Conservation (phyloP, 768 basidiomycete species). For the Russula compacta region DNA sequence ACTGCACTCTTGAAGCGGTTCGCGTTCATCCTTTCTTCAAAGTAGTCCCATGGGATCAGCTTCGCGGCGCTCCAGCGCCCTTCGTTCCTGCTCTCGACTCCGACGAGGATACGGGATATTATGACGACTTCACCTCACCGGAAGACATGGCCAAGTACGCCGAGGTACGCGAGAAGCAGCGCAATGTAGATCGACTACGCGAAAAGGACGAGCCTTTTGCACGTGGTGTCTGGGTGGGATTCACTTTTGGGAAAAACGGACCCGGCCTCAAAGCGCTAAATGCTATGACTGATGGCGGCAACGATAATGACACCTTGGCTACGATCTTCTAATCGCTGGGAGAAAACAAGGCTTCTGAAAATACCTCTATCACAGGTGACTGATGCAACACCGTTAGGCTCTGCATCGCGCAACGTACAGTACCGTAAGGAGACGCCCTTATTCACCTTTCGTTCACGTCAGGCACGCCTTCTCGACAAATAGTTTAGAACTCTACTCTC, state of each 20-base stretch:
- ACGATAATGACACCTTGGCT: slow-evolving; percentile 27
- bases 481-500: not conserved
- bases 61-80: slow-evolving; percentile 71
- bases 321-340: slow-evolving; percentile 27
- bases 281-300: slow-evolving; percentile 20
- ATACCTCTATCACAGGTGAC: not conserved
- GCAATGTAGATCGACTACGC: slow-evolving; percentile 82
- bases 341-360: not conserved
- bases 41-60: slow-evolving; percentile 62
- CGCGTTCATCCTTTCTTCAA: slow-evolving; percentile 78
- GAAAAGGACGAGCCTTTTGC: slow-evolving; percentile 72
- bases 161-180: slow-evolving; percentile 95
- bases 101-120: slow-evolving; percentile 92
- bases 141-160: slow-evolving; percentile 99
- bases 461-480: not conserved
- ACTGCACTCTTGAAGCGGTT: slow-evolving; percentile 64
- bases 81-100: slow-evolving; percentile 93
- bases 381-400: not conserved
- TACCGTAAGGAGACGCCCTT: no score
- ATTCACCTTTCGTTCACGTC: not conserved
- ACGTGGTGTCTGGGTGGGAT: slow-evolving; percentile 84
- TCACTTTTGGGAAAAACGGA: slow-evolving; percentile 86
- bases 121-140: slow-evolving; percentile 78
- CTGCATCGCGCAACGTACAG: no score
- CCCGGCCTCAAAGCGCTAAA: slow-evolving; percentile 42